Evolutionary conservation across 106 monocot species (phyloP), one percentile per base, ranked within the genome.

Genomic region (Iris macrosiphon): DNA sequence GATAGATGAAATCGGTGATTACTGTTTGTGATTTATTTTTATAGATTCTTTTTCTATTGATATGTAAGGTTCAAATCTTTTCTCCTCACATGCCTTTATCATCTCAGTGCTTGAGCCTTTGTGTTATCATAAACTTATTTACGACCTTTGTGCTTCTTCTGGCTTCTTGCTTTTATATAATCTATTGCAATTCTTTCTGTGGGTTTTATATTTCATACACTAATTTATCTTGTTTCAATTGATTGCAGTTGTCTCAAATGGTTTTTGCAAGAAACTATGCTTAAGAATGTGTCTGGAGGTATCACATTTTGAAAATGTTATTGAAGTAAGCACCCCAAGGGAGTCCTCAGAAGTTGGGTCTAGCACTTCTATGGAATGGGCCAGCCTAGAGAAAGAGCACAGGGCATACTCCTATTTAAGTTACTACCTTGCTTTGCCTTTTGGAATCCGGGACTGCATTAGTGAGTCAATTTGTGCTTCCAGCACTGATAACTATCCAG

Each of bases 401-500:
- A 68, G 38, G 35, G 49, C 76, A 29, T 95, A 76, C 70, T 45
- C 73, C 8, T 63, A 63, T 37, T 60, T 93, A 32, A 40, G 47
- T 61, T 42, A 61, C 10, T 32, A 45, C 40, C 56, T 80, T 55
- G 35, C 58, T 32, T 72, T 46, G 3, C 33, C 56, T 28, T 14
- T 23, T 25, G 39, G 35, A 46, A 55, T 13, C 55, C 65, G 26
- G 19, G 73, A 75, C 37, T 77, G 63, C 49, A 69, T 75, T 38
- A 7, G 40, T 52, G 37, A 55, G 2, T 17, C 82, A 20, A 68
- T 93, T 59, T 15, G 49, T 52, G 92, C 87, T 60, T 87, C 92
- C 24, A 87, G 83, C 62, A 93, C 87, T 59, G 79, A 83, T 38
- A 68, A 77, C 40, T 74, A 56, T 72, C 77, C 84, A 20, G 60